phyloP scores from a whole-genome alignment of 257 asterid genomes.

The Jacaranda copaia region DNA sequence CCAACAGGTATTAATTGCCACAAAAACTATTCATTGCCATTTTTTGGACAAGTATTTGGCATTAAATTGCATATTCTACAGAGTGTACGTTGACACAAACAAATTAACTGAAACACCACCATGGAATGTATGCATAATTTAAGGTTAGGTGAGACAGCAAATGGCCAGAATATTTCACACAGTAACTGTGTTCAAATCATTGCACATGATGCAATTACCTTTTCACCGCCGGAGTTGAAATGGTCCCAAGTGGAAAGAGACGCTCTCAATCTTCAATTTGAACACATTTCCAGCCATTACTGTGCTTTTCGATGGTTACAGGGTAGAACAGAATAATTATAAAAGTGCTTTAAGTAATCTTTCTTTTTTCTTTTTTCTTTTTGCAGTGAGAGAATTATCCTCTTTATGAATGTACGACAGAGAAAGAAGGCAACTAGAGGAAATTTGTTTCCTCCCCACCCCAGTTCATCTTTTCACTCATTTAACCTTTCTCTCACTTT shows the following conservation, averaged over 20 bases:
- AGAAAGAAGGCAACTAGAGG: neutral
- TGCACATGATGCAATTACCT: neutral
- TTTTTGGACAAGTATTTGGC: constrained; percentile 1
- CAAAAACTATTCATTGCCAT: neutral
- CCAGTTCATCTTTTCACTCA: too few relatives aligned
- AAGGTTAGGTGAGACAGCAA: too few relatives aligned
- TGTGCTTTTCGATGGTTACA: neutral
- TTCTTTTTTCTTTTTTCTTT: too few relatives aligned
- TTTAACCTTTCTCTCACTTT: neutral
- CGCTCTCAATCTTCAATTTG: neutral
- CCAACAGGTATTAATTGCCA: neutral
- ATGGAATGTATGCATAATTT: too few relatives aligned
- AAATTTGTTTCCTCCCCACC: neutral
- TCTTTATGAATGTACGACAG: neutral
- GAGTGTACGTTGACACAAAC: constrained; percentile 1
- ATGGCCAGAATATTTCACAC: too few relatives aligned
- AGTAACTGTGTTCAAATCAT: neutral
- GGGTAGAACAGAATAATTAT: neutral
- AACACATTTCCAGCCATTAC: neutral
- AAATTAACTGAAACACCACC: neutral
- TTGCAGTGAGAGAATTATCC: neutral
- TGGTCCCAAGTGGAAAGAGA: neutral
- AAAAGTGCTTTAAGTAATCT: neutral
- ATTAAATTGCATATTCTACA: neutral
- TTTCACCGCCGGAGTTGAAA: too few relatives aligned